Base-by-base conservation (phyloP, 768 basidiomycete genomes). In the Boletus eberwhitei region DNA sequence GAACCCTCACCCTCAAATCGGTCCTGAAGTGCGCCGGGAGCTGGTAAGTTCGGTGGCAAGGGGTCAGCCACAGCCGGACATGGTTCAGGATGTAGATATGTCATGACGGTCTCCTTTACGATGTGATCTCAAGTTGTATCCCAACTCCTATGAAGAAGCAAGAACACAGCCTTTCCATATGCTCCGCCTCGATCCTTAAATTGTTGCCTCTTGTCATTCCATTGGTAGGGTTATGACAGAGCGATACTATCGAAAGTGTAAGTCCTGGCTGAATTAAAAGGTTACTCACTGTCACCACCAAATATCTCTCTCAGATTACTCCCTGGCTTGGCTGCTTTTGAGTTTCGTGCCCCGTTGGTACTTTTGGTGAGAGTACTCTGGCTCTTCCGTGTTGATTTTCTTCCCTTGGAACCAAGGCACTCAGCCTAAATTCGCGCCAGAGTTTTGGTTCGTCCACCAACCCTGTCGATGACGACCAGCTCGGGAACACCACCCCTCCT, bases 11-110 rank as follows among this genome's bases (percentile, higher is more conserved):
- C 78, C 86, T 8, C 87, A 93, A 68, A 97, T 98, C 64, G 80
- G 90, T 43, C 77, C 86, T 0, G 97, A 99, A 73, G 86, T 98
- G 52, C 81, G 97, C 64, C 74, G 97, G 59, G 97, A 98, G 68
- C 74, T 99, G 29, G 80, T 94, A 47, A 91, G 85, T 65, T 90
- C 89, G 4, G 91, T 94, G 11, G 87, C 82, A 43, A 79, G 96
- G 62, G 96, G 92, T 0, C 93, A 91, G 32, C 84, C 89, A 26
- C 77, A 87, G 60, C 73, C 77, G 13, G 82, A 82, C 52, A 75
- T 76, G n/a, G 79, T 82, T 53, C 82, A 81, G 52, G 90, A 91
- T 65, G 73, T 86, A 39, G 75, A 77, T 47, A 88, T 88, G 87
- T 73, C 75, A 56, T 84, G 55, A 70, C 40, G 26, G 17, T 2